Percentiles rank a stretch among this genome's conserved stretches.
phyloP scores from a whole-genome alignment of 2,329 filamentous ascomycete genomes.

The Sordariomycetes sp. region DNA sequence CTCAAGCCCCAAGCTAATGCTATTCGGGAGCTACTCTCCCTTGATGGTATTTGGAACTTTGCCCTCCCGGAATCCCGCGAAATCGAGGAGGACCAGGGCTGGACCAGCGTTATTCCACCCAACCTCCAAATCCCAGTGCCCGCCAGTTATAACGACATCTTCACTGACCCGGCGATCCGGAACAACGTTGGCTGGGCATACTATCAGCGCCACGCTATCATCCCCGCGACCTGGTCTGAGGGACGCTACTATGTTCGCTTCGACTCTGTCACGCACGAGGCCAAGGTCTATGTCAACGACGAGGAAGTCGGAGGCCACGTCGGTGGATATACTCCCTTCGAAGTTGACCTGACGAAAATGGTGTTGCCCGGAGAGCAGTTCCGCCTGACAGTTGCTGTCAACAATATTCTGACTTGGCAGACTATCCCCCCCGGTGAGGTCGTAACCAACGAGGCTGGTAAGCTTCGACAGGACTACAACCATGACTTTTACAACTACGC shows the following conservation, averaged over 20 bases:
- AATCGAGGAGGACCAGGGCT: not conserved
- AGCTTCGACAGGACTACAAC: slow-evolving; percentile 10
- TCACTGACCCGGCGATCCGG: slow-evolving; percentile 10
- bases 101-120: slow-evolving; percentile 8
- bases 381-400: slow-evolving; percentile 16
- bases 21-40: slow-evolving; percentile 1
- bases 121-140: slow-evolving; percentile 11
- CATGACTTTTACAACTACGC: slow-evolving; percentile 18
- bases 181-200: slow-evolving; percentile 17
- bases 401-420: slow-evolving; percentile 14
- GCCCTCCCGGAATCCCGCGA: slow-evolving; percentile 11
- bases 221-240: slow-evolving; percentile 10
- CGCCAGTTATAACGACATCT: slow-evolving; percentile 14
- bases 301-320: slow-evolving; percentile 37
- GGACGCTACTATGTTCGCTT: slow-evolving; percentile 35
- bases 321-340: slow-evolving; percentile 45
- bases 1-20: not conserved
- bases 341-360: slow-evolving; percentile 41
- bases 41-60: slow-evolving; percentile 14
- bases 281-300: slow-evolving; percentile 42
- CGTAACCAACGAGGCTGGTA: not conserved
- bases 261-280: slow-evolving; percentile 49
- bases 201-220: slow-evolving; percentile 13
- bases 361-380: slow-evolving; percentile 11
- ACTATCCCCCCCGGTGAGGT: slow-evolving; percentile 14